A percentile compares a stretch with the other conserved stretches of the same genome.
Evolutionary conservation across 192 early-diverging fungal genomes (phyloP).

Genomic region (Entomortierella beljakovae): DNA sequence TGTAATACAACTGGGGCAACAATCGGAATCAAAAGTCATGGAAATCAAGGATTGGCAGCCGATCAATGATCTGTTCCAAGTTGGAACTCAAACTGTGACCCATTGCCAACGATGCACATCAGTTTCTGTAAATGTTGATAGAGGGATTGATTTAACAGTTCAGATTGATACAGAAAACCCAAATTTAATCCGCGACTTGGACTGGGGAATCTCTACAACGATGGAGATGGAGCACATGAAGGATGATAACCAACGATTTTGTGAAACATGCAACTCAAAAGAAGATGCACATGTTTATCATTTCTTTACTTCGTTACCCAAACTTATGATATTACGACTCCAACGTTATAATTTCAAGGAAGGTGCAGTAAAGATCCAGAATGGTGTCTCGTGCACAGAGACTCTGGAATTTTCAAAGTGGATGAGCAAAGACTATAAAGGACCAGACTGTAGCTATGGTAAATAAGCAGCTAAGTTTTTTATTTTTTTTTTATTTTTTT

Average conservation of each 20-base stretch:
- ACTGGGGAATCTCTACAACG: conserved; percentile 45
- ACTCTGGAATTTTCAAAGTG: conserved; percentile 29
- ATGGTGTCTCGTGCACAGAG: conserved; percentile 38
- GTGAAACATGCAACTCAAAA: conserved; percentile 39
- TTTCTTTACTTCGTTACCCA: conserved; percentile 34
- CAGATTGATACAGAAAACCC: conserved; percentile 44
- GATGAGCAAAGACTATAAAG: conserved; percentile 29
- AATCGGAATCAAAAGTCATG: neutral
- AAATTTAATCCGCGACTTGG: conserved; percentile 32
- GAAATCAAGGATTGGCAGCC: conserved; percentile 27
- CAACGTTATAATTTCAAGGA: conserved; percentile 46
- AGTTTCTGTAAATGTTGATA: conserved; percentile 12
- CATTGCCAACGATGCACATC: conserved; percentile 32
- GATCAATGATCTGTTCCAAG: conserved; percentile 30
- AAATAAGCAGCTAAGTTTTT: neutral
- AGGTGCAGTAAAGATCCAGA: conserved; percentile 41
- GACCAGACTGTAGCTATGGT: conserved; percentile 23
- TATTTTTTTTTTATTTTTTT: neutral
- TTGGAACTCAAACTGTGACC: conserved; percentile 28
- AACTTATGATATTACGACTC: conserved; percentile 44
- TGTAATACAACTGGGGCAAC: neutral
- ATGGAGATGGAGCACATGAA: conserved; percentile 49
- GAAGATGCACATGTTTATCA: conserved; percentile 37
- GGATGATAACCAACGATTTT: conserved; percentile 45
- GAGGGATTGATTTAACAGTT: conserved; percentile 33